phyloP scores from a whole-genome alignment of 345 rosid species.

The Salix koriyanagi region DNA sequence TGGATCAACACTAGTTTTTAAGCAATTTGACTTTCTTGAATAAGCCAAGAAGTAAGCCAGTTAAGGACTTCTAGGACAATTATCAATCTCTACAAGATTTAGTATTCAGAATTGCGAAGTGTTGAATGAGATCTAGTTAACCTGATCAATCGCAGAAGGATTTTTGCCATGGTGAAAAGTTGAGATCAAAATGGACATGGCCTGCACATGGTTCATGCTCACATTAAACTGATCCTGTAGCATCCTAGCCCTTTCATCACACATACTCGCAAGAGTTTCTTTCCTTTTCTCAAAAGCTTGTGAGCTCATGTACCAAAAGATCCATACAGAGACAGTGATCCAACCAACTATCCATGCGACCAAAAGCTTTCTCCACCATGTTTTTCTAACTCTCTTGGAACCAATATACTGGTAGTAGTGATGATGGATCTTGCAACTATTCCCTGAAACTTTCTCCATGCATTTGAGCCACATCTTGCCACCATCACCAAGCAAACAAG shows the following conservation, averaged over 20 bases:
- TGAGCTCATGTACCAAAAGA: slow-evolving; percentile 59
- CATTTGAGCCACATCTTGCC: slow-evolving; percentile 54
- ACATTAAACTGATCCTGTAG: slow-evolving; percentile 97
- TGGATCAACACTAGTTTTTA: neutral
- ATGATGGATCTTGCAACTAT: slow-evolving; percentile 50
- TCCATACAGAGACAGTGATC: slow-evolving; percentile 43
- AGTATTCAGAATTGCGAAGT: neutral
- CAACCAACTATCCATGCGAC: slow-evolving; percentile 56
- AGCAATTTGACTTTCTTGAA: slow-evolving; percentile 4
- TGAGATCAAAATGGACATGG: slow-evolving; percentile 91
- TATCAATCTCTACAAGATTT: slow-evolving; percentile 1
- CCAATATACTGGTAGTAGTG: slow-evolving; percentile 50
- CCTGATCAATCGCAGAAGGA: slow-evolving; percentile 98
- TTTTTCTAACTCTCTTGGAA: slow-evolving; percentile 48
- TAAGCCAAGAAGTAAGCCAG: slow-evolving; percentile 7
- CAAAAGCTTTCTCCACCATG: slow-evolving; percentile 64
- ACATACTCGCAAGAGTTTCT: slow-evolving; percentile 77
- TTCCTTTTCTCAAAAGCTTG: slow-evolving; percentile 77
- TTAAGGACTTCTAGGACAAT: slow-evolving; percentile 9
- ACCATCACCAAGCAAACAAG: slow-evolving; percentile 49
- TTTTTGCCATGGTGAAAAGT: slow-evolving; percentile 84
- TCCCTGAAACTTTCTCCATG: slow-evolving; percentile 52
- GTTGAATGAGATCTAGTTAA: slow-evolving; percentile 26
- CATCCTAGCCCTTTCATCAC: slow-evolving; percentile 98
- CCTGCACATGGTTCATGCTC: slow-evolving; percentile 96